A percentile compares a stretch with the other conserved stretches of the same genome.
Evolutionary conservation across 1,284 basidiomycete species (phyloP).

Genomic region (Somion occarium): DNA sequence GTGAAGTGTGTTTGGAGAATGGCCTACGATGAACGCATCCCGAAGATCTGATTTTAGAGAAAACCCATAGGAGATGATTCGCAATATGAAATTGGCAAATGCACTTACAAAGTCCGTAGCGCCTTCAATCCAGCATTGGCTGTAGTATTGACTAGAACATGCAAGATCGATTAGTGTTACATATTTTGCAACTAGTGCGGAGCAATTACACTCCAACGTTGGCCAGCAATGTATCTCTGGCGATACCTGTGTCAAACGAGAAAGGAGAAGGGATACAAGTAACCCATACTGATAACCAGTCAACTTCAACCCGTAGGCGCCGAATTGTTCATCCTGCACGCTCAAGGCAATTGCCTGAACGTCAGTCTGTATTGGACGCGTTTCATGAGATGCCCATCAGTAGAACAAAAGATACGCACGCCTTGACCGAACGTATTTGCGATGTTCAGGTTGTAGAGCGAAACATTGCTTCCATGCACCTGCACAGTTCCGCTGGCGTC

Average conservation of each 20-base stretch:
- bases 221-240: constrained; percentile 32
- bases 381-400: constrained; percentile 5
- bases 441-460: constrained; percentile 53
- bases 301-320: constrained; percentile 48
- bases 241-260: no score
- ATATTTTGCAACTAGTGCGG: background rate
- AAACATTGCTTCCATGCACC: constrained; percentile 46
- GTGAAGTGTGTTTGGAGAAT: no score
- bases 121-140: constrained; percentile 35
- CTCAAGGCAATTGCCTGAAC: constrained; percentile 51
- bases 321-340: constrained; percentile 45
- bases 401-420: background rate
- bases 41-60: constrained; percentile 25
- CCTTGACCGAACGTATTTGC: constrained; percentile 49
- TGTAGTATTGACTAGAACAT: constrained; percentile 17
- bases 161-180: background rate
- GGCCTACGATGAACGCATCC: constrained; percentile 21
- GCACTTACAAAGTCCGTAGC: constrained; percentile 47
- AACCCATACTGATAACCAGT: constrained; percentile 43
- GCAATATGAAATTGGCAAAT: background rate
- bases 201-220: constrained; percentile 43
- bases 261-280: constrained; percentile 25
- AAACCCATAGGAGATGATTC: constrained; percentile 2
- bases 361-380: constrained; percentile 14
- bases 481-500: constrained; percentile 52